Evolutionary conservation across 352 stramenopile genomes (phyloP), one percentile per base, ranked within the genome.

Genomic region (Nothophytophthora sp.): DNA sequence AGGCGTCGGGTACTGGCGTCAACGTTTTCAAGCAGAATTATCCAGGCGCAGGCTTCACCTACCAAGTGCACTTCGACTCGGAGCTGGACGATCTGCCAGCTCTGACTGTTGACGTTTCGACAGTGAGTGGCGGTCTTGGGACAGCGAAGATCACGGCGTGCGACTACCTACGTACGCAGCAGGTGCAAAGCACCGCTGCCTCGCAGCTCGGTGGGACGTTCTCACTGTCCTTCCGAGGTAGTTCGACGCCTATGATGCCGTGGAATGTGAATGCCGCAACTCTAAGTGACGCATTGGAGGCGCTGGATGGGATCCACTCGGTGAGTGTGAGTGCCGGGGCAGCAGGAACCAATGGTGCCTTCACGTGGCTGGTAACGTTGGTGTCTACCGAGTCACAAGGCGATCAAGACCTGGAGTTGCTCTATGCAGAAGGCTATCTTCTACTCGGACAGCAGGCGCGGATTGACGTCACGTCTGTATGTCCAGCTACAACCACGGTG

Each of bases 331-430:
- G 48, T 7, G 23, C 47, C 11, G 63, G 63, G 4, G 45, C 58
- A 0, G 7, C 32, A 8, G 77, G 70, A 2, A 12, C 47, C 9
- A 91, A 81, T 51, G 83, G 72, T 30, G 84, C 61, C 24, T 81
- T 78, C 29, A 85, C 83, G 4, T 97, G 88, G 86, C 67, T 78
- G 34, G 75, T 98, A n/a, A 90, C 80, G n/a, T 68, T 98, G 9
- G 66, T 88, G 5, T 92, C 82, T 0, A 70, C 83, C 0, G 81
- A 89, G 44, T 18, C 49, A 5, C 58, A 72, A 10, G 67, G 76
- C 2, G 55, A 54, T 13, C 22, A 61, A 5, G 54, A 74, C 4
- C 23, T 89, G 0, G 78, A 84, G 18, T 29, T 91, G 12, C 38
- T 95, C 7, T 95, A 92, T 30, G 78, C 90, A 1, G 86, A 96